Base-by-base conservation (phyloP, 805 yeast species). In the Candida gorgasii region DNA sequence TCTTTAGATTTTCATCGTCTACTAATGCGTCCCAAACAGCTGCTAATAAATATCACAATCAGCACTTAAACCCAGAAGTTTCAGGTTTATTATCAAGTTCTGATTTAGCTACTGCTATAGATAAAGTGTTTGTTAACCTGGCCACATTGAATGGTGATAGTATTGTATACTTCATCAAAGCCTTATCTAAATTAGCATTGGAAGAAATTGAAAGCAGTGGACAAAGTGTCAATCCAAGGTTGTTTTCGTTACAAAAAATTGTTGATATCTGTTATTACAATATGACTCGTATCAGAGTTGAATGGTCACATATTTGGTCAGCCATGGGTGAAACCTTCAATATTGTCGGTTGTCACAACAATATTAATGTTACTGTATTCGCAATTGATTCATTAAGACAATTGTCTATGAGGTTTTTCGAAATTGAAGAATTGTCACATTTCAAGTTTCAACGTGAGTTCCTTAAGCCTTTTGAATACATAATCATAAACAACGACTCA, bases 191-290 rank as follows among this genome's bases (percentile, higher is more conserved):
- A 45, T 96, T 93, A 19, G 86, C 96, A 0, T 69, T 80, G 31
- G 97, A 90, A 55, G 99, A 93, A 62, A 89, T 93, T 47, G 89
- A 86, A 48, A 84, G 95, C 0, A 85, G 95, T 1, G 90, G 89
- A 5, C 81, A 80, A 55, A 82, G 90, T 33, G 72, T 76, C 5
- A 81, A 87, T 47, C 99, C 98, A 28, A 75, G 99, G 60, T 84
- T 89, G 65, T 95, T 88, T 59, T 87, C 98, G 0, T 68, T 93
- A 49, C 98, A 89, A 58, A 93, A 93, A 59, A 86, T 93, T 75
- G 96, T 93, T 40, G 99, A 95, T 64, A 95, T 93, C 32, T 92
- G 97, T 65, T 92, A 93, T 63, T 93, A 95, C 70, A 95, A 95
- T 61, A 93, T 93, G 97, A 82, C 82, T 39, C 86, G 99, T 70